These are phyloP conservation scores for Artemisia annua DNA, from an alignment of 129 eudicot genomes.

Conservation along the genomic window DNA sequence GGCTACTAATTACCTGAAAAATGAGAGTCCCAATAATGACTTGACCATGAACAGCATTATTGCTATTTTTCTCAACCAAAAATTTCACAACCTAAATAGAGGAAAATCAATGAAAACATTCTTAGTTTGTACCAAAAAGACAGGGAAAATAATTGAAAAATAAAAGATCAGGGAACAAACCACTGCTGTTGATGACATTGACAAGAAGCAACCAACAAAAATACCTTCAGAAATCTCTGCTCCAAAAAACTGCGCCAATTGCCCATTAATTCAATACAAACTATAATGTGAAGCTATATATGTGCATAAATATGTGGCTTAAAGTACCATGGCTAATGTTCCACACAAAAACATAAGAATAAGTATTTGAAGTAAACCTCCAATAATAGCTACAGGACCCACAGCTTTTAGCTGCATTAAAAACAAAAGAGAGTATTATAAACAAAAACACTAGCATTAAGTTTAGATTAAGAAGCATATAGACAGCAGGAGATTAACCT, in stretches of 20 bases:
- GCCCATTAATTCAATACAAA: slow-evolving; percentile 18
- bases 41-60: slow-evolving; percentile 90
- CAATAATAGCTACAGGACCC: slow-evolving; percentile 98
- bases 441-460: not conserved
- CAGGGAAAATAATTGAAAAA: not conserved
- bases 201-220: slow-evolving; percentile 92
- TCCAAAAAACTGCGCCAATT: slow-evolving; percentile 66
- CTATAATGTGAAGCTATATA: slow-evolving; percentile 5
- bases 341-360: slow-evolving; percentile 82
- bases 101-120: not conserved
- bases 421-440: slow-evolving; percentile 15
- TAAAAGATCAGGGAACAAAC: slow-evolving; percentile 38
- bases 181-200: slow-evolving; percentile 99
- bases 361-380: slow-evolving; percentile 90
- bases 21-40: slow-evolving; percentile 96
- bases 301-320: not conserved
- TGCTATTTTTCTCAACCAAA: slow-evolving; percentile 72
- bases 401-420: slow-evolving; percentile 80
- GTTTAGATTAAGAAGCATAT: slow-evolving; percentile 10
- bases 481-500: slow-evolving; percentile 45
- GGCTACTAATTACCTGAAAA: slow-evolving; percentile 61
- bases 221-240: slow-evolving; percentile 92
- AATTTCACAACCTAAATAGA: slow-evolving; percentile 82
- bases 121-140: slow-evolving; percentile 14
- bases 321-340: slow-evolving; percentile 70